Conservation (phyloP, 1,139 yeast genomes). For the Geotrichum carabidarum region DNA sequence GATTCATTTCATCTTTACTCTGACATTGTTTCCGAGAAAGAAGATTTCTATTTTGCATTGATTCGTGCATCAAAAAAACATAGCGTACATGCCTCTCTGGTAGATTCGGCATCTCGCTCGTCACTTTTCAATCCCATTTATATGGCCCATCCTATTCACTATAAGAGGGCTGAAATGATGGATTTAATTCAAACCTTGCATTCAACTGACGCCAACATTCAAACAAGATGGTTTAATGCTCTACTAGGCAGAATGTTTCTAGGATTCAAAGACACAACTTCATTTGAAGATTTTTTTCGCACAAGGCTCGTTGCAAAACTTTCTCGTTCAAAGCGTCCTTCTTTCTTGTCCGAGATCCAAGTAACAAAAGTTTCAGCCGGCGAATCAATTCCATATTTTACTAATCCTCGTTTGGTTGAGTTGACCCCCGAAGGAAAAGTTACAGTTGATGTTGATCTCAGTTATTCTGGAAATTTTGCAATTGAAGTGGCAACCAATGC, state of each 20-base stretch:
- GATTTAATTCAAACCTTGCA: slow-evolving; percentile 69
- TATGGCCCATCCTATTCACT: slow-evolving; percentile 70
- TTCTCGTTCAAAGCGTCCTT: slow-evolving; percentile 76
- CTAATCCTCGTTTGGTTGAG: slow-evolving; percentile 64
- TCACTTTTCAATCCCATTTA: slow-evolving; percentile 42
- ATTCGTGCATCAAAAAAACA: slow-evolving; percentile 61
- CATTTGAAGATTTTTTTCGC: slow-evolving; percentile 53
- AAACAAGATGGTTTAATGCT: slow-evolving; percentile 88
- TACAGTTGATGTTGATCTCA: slow-evolving; percentile 53
- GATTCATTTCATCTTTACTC: slow-evolving; percentile 68
- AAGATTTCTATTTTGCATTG: slow-evolving; percentile 85
- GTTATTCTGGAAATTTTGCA: slow-evolving; percentile 68
- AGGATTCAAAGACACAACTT: slow-evolving; percentile 65
- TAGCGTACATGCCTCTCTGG: slow-evolving; percentile 9
- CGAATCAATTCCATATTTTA: slow-evolving; percentile 69
- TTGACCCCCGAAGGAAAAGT: slow-evolving; percentile 78
- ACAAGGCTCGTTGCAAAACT: slow-evolving; percentile 64
- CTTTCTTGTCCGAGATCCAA: slow-evolving; percentile 75
- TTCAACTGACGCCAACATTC: slow-evolving; percentile 75
- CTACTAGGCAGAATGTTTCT: slow-evolving; percentile 75
- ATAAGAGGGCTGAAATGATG: slow-evolving; percentile 65
- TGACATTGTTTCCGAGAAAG: slow-evolving; percentile 75
- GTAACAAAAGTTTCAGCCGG: slow-evolving; percentile 75
- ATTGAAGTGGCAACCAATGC: slow-evolving; percentile 76
- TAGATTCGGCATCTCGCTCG: slow-evolving; percentile 13